These are phyloP conservation scores for Thelonectria olida DNA, from an alignment of 2,329 filamentous ascomycete genomes.

Conservation along the genomic window DNA sequence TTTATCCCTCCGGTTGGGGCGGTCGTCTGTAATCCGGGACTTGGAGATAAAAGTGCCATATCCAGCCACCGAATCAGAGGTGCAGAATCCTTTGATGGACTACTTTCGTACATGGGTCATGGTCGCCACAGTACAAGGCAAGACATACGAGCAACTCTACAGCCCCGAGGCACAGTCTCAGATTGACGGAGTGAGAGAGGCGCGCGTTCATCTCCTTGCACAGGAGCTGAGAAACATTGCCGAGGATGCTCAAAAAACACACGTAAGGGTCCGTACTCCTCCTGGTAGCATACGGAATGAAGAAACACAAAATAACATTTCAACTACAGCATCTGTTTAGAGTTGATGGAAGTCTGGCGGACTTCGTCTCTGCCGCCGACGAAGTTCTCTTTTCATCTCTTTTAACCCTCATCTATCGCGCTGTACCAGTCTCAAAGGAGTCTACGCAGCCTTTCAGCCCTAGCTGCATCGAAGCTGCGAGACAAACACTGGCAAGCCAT, in stretches of 20 bases:
- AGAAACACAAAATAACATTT: neutral
- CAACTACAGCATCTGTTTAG: too few species aligned
- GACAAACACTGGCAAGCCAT: constrained; percentile 15
- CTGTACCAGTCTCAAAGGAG: neutral
- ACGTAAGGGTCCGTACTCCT: too few species aligned
- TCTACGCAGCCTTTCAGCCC: constrained; percentile 5
- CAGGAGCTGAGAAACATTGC: neutral
- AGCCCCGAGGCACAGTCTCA: constrained; percentile 14
- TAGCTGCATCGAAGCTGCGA: constrained; percentile 12
- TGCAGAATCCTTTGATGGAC: constrained; percentile 36
- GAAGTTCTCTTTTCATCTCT: constrained; percentile 19
- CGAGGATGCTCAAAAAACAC: neutral
- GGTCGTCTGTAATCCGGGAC: constrained; percentile 62
- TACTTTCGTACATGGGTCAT: constrained; percentile 45
- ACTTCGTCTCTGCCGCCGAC: constrained; percentile 8
- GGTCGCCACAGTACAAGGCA: constrained; percentile 16
- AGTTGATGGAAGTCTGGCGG: too few species aligned
- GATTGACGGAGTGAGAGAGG: neutral
- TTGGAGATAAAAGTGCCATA: constrained; percentile 61
- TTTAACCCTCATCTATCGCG: constrained; percentile 18
- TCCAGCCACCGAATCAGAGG: constrained; percentile 43
- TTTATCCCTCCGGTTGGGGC: constrained; percentile 63
- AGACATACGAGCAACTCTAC: constrained; percentile 22
- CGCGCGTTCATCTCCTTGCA: neutral
- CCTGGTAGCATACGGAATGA: too few species aligned